phyloP scores from a whole-genome alignment of 805 yeast genomes.

The Candida qinlingensis region DNA sequence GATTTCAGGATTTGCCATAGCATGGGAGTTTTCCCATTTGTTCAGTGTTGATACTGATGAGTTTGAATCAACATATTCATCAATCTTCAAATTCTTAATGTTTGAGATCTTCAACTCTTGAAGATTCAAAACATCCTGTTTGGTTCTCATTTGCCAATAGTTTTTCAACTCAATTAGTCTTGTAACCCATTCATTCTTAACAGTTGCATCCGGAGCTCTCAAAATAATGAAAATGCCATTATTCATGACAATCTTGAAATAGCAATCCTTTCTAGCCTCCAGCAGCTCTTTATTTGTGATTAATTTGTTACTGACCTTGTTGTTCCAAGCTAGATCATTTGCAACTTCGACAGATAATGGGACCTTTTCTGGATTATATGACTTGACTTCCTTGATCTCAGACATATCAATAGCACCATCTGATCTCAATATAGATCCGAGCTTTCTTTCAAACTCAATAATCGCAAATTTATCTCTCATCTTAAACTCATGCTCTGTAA shows the following conservation, averaged over 20 bases:
- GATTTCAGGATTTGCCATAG: conserved; percentile 45
- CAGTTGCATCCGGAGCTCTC: conserved; percentile 44
- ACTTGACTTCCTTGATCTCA: conserved; percentile 36
- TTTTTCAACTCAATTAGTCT: conserved; percentile 36
- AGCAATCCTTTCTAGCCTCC: conserved; percentile 33
- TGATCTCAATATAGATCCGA: conserved; percentile 50
- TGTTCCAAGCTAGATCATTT: conserved; percentile 26
- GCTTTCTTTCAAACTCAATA: conserved; percentile 60
- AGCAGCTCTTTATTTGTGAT: conserved; percentile 1
- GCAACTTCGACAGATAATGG: conserved; percentile 26
- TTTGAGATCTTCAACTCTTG: conserved; percentile 40
- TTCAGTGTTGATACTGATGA: conserved; percentile 40
- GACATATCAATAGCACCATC: conserved; percentile 58
- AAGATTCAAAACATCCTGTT: conserved; percentile 35
- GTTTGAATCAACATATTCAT: conserved; percentile 53
- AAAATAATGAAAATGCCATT: conserved; percentile 45
- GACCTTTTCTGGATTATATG: conserved; percentile 25
- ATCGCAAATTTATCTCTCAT: conserved; percentile 52
- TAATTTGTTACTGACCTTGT: conserved; percentile 18
- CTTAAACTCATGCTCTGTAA: conserved; percentile 36
- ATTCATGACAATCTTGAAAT: conserved; percentile 45
- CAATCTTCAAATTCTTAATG: conserved; percentile 39
- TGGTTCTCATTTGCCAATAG: conserved; percentile 56
- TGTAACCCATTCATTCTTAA: conserved; percentile 64
- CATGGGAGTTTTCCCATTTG: conserved; percentile 47